Evolutionary conservation across 2,329 filamentous ascomycete genomes (phyloP).

Genomic region (Pochonia chlamydosporia): DNA sequence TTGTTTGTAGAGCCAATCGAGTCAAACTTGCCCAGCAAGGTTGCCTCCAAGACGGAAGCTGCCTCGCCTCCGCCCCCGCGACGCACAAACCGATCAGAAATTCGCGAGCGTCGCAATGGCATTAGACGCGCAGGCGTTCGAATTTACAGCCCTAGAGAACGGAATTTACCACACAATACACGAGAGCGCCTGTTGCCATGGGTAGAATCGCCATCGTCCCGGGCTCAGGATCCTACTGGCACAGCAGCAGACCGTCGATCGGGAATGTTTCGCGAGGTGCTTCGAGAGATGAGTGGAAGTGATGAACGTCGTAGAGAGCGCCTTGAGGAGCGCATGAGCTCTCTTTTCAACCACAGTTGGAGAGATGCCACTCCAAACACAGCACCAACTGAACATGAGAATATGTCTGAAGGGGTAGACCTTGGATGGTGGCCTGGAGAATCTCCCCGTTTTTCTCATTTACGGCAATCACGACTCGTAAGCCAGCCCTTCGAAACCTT

Average conservation of each 20-base stretch:
- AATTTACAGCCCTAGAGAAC: slow-evolving; percentile 20
- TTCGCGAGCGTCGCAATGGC: slow-evolving; percentile 23
- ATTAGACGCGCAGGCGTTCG: slow-evolving; percentile 19
- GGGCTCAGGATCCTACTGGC: slow-evolving; percentile 4
- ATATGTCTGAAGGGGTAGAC: slow-evolving; percentile 10
- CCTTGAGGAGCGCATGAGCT: slow-evolving; percentile 22
- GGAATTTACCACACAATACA: slow-evolving; percentile 13
- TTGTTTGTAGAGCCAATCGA: slow-evolving; percentile 41
- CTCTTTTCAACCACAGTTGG: slow-evolving; percentile 16
- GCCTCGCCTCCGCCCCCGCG: slow-evolving; percentile 32
- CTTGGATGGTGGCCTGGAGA: slow-evolving; percentile 21
- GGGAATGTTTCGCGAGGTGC: slow-evolving; percentile 7
- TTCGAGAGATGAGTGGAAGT: slow-evolving; percentile 14
- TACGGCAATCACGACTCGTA: slow-evolving; percentile 17
- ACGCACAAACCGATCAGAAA: slow-evolving; percentile 25
- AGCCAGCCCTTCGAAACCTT: slow-evolving; percentile 10
- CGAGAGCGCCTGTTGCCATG: slow-evolving; percentile 16
- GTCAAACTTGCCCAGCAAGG: slow-evolving; percentile 33
- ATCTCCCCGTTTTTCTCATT: slow-evolving; percentile 9
- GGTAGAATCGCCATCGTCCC: slow-evolving; percentile 13
- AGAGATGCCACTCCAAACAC: slow-evolving; percentile 8
- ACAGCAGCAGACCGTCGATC: neutral
- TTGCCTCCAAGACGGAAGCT: slow-evolving; percentile 21
- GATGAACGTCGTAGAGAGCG: slow-evolving; percentile 18
- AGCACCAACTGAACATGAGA: slow-evolving; percentile 9